Evolutionary conservation across 208 protist genomes (phyloP), one percentile per base, ranked within the genome.

Genomic region (Leishmania lainsoni): DNA sequence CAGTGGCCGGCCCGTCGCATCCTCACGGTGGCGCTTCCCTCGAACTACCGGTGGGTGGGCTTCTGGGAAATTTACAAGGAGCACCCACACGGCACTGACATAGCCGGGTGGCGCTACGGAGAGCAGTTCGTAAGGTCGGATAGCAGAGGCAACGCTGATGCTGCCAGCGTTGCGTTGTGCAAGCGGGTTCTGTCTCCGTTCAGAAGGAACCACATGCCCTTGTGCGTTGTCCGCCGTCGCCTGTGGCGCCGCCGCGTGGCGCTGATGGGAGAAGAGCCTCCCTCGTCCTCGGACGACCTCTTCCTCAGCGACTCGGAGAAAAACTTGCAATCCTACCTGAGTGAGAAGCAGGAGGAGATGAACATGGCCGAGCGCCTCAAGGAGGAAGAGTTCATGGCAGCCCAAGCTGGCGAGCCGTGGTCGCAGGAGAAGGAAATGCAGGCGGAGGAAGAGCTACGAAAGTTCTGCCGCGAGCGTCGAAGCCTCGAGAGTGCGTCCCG

Each of bases 41-140:
- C 71, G 4, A 85, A 82, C 51, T 90, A 92, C 72, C 79, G 69
- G 59, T 94, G 91, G 89, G 82, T 83, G 22, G 89, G 84, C 9
- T 89, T 86, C 56, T 94, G 89, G 89, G 82, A 87, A 79, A 80
- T 94, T 32, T 39, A 75, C 72, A 84, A 54, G 52, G 52, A 80
- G 54, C 86, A 94, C 72, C 86, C 83, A 17, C 79, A 80, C 48
- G 87, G 91, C 68, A 86, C 79, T 32, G 87, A 92, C 77, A 51
- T 61, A 2, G 82, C 66, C 12, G 91, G 89, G 49, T 94, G 91
- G 88, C 91, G 91, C 63, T 94, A 92, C 72, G 87, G 80, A 22
- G 72, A 83, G 58, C 54, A 75, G 51, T 90, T 87, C 76, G 76
- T 87, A 48, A 17, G 5, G 10, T 22, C 84, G 26, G 52, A 45